phyloP scores from a whole-genome alignment of 176 grass and related monocot species.

The Otatea glauca region DNA sequence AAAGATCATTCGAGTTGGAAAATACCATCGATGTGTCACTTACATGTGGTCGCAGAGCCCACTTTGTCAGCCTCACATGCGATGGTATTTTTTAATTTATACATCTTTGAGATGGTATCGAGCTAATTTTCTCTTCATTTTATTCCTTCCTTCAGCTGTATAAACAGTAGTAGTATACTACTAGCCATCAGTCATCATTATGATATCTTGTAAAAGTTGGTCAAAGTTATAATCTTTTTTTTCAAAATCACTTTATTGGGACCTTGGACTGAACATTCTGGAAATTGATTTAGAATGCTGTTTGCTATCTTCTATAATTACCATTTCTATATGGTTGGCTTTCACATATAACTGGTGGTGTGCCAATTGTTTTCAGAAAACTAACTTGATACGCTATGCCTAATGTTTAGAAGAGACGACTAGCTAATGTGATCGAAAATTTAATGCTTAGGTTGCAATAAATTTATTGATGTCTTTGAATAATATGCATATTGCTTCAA shows the following conservation, averaged over 20 bases:
- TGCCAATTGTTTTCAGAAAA: not conserved
- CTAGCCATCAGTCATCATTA: not conserved
- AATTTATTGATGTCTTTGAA: not conserved
- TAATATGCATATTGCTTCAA: not conserved
- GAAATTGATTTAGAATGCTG: not conserved
- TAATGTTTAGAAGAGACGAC: not conserved
- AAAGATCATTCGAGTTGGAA: not conserved
- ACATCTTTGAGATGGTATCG: too few species aligned
- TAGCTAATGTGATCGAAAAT: not conserved
- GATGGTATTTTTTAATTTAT: too few species aligned
- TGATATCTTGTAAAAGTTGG: not conserved
- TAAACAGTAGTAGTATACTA: not conserved
- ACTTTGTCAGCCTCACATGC: too few species aligned
- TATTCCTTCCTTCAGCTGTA: conserved; percentile 19
- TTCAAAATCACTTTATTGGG: not conserved
- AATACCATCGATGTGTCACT: not conserved
- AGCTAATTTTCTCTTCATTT: too few species aligned
- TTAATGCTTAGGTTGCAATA: not conserved
- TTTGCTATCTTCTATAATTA: not conserved
- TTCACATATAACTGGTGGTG: not conserved
- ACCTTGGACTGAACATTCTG: not conserved
- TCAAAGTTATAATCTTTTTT: not conserved
- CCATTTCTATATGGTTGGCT: not conserved
- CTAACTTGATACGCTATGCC: not conserved
- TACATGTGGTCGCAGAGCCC: not conserved